Percentiles rank a stretch among this genome's conserved stretches.
Conservation (phyloP, 257 asterid species). For the Fraxinus quadrangulata region DNA sequence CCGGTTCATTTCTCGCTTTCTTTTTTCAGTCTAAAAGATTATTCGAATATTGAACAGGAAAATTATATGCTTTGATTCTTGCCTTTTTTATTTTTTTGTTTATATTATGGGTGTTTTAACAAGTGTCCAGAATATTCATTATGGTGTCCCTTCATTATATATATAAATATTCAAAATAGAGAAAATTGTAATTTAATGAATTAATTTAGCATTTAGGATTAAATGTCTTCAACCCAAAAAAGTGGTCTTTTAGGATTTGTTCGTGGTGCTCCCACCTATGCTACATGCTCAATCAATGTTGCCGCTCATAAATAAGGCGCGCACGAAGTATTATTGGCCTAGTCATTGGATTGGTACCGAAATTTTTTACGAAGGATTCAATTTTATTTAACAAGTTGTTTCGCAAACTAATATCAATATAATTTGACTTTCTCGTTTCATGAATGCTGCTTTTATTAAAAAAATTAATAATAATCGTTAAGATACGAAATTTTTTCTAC, state of each 20-base stretch:
- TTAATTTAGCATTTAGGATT: background rate
- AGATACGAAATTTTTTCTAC: too few relatives aligned
- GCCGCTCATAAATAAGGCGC: background rate
- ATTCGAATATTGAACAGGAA: slow-evolving; percentile 7
- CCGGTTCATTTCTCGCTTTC: background rate
- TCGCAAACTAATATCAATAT: background rate
- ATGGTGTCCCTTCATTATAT: background rate
- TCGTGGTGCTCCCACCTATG: background rate
- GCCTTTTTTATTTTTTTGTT: background rate
- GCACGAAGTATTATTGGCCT: background rate
- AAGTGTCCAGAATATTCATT: background rate
- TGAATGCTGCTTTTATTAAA: too few relatives aligned
- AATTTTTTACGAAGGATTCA: background rate
- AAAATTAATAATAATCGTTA: too few relatives aligned
- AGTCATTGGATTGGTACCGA: too few relatives aligned
- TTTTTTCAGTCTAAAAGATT: background rate
- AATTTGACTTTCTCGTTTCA: too few relatives aligned
- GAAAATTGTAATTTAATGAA: too few relatives aligned
- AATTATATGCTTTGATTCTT: slow-evolving; percentile 6
- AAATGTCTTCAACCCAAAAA: background rate
- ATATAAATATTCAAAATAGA: background rate
- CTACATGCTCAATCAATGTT: background rate
- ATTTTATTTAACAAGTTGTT: background rate
- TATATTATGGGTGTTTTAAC: background rate
- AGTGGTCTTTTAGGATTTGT: background rate